These are phyloP conservation scores for Agmasoma carcini DNA, from an alignment of 371 early-diverging fungal species.

Conservation along the genomic window DNA sequence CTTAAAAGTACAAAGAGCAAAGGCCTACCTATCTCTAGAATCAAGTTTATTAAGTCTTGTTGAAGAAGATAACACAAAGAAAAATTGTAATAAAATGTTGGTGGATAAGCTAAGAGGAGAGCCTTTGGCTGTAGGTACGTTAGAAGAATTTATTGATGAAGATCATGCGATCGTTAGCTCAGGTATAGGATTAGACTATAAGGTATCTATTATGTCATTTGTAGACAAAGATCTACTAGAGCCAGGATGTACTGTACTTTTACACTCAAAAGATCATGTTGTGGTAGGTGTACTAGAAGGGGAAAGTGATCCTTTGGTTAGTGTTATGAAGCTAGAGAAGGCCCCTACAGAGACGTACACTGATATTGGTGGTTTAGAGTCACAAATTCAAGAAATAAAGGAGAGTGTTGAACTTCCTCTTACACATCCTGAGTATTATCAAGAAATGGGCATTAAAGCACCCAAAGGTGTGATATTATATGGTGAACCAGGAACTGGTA, in stretches of 20 bases:
- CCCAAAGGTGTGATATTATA: conserved; percentile 99
- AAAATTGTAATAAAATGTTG: conserved; percentile 58
- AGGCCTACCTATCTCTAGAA: conserved; percentile 48
- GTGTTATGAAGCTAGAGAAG: conserved; percentile 98
- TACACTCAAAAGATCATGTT: conserved; percentile 55
- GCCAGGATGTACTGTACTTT: conserved; percentile 54
- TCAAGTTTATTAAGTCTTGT: conserved; percentile 44
- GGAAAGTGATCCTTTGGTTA: conserved; percentile 92
- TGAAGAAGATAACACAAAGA: conserved; percentile 30
- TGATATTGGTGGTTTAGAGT: conserved; percentile 93
- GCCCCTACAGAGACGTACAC: conserved; percentile 97
- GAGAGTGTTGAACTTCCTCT: conserved; percentile 97
- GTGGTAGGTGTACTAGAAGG: conserved; percentile 87
- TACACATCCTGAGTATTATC: conserved; percentile 95
- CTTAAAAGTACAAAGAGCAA: conserved; percentile 43
- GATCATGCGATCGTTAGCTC: conserved; percentile 96
- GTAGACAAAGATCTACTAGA: conserved; percentile 55
- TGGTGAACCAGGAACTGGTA: conserved; percentile 95
- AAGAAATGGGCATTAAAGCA: conserved; percentile 97
- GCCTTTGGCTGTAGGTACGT: conserved; percentile 89
- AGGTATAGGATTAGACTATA: conserved; percentile 85
- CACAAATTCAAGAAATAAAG: conserved; percentile 98
- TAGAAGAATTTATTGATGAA: conserved; percentile 99
- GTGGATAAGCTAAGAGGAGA: conserved; percentile 94
- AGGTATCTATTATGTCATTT: conserved; percentile 55